These are phyloP conservation scores for Penicillium robsamsonii DNA, from an alignment of 495 filamentous ascomycete genomes.

Conservation along the genomic window DNA sequence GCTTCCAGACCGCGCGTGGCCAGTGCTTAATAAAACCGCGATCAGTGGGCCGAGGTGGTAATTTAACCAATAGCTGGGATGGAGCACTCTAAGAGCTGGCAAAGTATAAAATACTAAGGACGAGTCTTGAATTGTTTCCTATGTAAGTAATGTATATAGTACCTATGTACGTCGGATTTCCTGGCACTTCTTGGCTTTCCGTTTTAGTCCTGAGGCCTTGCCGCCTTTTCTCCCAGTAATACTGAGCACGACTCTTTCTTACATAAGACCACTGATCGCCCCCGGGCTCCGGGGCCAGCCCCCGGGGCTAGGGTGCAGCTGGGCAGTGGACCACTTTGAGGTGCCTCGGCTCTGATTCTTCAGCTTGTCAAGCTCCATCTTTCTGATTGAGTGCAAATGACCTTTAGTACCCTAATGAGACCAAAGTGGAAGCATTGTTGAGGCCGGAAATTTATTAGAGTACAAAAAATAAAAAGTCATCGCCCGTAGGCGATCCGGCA, in stretches of 20 bases:
- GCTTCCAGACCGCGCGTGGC: constrained; percentile 10
- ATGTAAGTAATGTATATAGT: not conserved
- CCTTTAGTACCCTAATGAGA: not conserved
- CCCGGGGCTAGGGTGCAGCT: too few species aligned
- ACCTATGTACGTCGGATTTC: not conserved
- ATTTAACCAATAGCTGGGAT: constrained; percentile 4
- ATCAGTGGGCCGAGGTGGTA: constrained; percentile 9
- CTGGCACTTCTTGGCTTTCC: not conserved
- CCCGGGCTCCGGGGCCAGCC: too few species aligned
- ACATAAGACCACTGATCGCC: not conserved
- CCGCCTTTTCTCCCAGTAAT: not conserved
- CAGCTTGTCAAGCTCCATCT: not conserved
- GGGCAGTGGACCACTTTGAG: not conserved
- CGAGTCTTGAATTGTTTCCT: not conserved
- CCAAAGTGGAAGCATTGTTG: not conserved
- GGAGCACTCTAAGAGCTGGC: not conserved
- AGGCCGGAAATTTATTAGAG: not conserved
- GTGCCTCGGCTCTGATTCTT: not conserved
- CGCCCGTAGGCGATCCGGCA: not conserved
- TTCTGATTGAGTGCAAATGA: not conserved
- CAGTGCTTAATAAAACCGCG: constrained; percentile 10
- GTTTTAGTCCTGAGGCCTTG: not conserved
- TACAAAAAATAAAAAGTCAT: not conserved
- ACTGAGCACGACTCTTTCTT: not conserved
- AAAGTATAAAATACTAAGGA: not conserved